Evolutionary conservation across 2,329 filamentous ascomycete species (phyloP).

Genomic region (Cladophialophora yegresii): DNA sequence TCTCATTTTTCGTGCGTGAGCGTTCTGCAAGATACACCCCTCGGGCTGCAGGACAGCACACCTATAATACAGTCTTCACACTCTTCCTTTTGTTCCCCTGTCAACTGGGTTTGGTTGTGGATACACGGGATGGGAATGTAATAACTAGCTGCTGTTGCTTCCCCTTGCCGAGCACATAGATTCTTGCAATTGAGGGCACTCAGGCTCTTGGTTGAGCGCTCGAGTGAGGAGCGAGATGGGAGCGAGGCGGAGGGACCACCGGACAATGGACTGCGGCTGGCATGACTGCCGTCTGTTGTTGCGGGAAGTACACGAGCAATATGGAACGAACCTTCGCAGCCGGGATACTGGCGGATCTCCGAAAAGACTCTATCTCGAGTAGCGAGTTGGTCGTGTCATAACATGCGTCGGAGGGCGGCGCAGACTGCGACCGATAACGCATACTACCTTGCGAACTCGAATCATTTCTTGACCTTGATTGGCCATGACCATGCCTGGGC

Average conservation of each 20-base stretch:
- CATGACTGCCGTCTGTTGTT: background rate
- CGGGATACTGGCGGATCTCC: background rate
- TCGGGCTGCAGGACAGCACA: conserved; percentile 26
- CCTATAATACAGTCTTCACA: conserved; percentile 21
- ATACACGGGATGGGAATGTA: conserved; percentile 15
- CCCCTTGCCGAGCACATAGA: conserved; percentile 3
- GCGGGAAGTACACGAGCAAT: background rate
- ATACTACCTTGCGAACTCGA: conserved; percentile 1
- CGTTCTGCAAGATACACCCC: conserved; percentile 27
- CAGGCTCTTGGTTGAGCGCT: background rate
- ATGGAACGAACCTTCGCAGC: background rate
- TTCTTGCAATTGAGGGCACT: background rate
- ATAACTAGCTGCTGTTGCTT: conserved; percentile 4
- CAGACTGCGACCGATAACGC: conserved; percentile 5
- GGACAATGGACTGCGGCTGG: background rate
- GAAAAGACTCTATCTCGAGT: background rate
- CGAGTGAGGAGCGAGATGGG: background rate
- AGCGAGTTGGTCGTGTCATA: conserved; percentile 3
- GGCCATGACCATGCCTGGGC: background rate
- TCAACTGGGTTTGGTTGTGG: conserved; percentile 16
- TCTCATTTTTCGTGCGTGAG: conserved; percentile 23
- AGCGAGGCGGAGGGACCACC: background rate
- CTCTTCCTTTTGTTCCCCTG: conserved; percentile 2
- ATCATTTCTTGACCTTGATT: background rate
- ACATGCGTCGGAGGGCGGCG: conserved; percentile 13